Base-by-base conservation (phyloP, 306 rosid genomes). In the Cyamopsis tetragonoloba region DNA sequence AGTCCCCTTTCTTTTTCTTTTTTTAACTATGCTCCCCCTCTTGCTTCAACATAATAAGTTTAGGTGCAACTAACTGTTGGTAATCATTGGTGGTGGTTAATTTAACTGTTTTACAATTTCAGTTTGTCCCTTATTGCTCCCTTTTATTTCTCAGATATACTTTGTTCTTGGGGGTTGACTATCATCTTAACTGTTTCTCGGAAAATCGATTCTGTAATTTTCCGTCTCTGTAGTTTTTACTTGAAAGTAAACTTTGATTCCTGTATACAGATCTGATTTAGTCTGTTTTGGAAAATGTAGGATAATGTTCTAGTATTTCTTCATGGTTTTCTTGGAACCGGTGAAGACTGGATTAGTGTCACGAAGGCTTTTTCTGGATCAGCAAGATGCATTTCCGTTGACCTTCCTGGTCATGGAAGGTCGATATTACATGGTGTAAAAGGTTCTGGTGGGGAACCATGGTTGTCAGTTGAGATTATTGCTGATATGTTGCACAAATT, bases 321-420 rank as follows among this genome's bases (percentile, higher is more conserved):
- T 76, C 96, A 92, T 70, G 98, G 98, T 54, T 92, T 87, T 81
- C 96, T 92, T 71, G 98, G 98, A 77, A 74, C 84, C 39, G 86
- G 96, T 64, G 89, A 89, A 84, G 98, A 92, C 71, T 92, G 98
- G 98, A 75, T 80, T 64, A 26, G 81, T 68, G 77, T 86, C 87
- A 92, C 84, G 96, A 89, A 89, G 78, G 82, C 89, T 47, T 62
- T 84, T 22, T 86, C 98, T 61, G 89, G 89, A 51, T 80, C 88
- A 47, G 84, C 89, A 32, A 87, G 89, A 70, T 92, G 98, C 81
- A 86, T 92, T 71, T 82, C 98, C 5, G 57, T 89, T 68, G 96
- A 92, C 82, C 96, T 92, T 77, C 98, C 96, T 53, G 92, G 89
- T 72, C 98, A 92, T 31, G 96, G 98, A 71, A 81, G 77, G 69